A percentile compares a stretch with the other conserved stretches of the same genome.
phyloP scores from a whole-genome alignment of 2,329 filamentous ascomycete species.

The Diaporthe vexans region DNA sequence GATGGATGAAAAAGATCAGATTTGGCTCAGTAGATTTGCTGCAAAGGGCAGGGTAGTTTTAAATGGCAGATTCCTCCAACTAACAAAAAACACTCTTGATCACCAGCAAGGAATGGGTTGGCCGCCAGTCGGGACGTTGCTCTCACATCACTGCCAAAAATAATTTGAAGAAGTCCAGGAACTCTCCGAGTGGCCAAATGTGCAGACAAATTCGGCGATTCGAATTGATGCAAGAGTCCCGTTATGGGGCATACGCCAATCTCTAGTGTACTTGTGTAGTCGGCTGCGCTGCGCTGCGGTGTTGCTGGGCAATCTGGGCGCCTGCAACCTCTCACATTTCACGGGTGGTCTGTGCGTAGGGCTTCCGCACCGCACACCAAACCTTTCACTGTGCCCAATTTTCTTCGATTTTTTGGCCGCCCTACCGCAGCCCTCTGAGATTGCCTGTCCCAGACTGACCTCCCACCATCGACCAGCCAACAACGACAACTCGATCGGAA shows the following conservation, averaged over 20 bases:
- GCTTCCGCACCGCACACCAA: conserved; percentile 21
- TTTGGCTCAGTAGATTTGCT: too few species aligned
- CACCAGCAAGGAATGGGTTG: not conserved
- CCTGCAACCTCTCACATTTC: not conserved
- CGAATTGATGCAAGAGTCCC: not conserved
- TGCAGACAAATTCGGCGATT: not conserved
- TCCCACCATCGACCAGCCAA: conserved; percentile 35
- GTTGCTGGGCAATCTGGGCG: not conserved
- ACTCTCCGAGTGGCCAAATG: not conserved
- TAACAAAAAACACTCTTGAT: not conserved
- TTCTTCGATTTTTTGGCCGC: conserved; percentile 12
- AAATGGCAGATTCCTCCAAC: not conserved
- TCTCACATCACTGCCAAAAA: not conserved
- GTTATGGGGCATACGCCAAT: not conserved
- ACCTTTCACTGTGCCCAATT: conserved; percentile 1
- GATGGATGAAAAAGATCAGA: not conserved
- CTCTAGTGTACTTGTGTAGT: not conserved
- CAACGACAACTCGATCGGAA: conserved; percentile 43
- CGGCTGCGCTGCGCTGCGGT: not conserved
- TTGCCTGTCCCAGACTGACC: conserved; percentile 11
- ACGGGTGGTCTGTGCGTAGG: conserved; percentile 13
- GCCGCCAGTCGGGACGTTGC: not conserved
- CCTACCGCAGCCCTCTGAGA: too few species aligned
- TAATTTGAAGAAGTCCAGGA: not conserved
- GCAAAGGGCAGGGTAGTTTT: too few species aligned